Conservation (phyloP, 208 protist species). For the Trypanosoma cruzi region DNA sequence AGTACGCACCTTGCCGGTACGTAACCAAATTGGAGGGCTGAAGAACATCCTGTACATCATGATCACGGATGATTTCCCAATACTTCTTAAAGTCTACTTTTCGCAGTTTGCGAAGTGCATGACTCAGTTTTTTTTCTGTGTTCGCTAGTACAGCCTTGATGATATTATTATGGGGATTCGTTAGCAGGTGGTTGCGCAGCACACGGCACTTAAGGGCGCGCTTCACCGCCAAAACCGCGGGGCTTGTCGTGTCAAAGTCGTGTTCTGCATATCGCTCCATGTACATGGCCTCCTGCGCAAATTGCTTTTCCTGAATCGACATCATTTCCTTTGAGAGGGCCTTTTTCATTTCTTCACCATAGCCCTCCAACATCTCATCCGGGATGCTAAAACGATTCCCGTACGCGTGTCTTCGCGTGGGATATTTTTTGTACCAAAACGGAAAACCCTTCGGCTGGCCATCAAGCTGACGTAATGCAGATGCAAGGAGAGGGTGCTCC, state of each 20-base stretch:
- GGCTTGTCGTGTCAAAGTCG: slow-evolving; percentile 90
- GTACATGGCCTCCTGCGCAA: slow-evolving; percentile 90
- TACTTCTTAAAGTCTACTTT: slow-evolving; percentile 92
- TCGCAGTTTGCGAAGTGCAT: slow-evolving; percentile 79
- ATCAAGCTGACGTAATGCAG: slow-evolving; percentile 71
- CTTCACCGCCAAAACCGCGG: slow-evolving; percentile 85
- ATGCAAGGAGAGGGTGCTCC: slow-evolving; percentile 85
- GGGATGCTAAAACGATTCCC: slow-evolving; percentile 90
- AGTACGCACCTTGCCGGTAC: slow-evolving; percentile 87
- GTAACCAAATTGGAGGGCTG: slow-evolving; percentile 88
- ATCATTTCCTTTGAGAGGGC: slow-evolving; percentile 84
- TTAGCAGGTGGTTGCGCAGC: slow-evolving; percentile 89
- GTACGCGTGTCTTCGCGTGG: slow-evolving; percentile 90
- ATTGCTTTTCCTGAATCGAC: slow-evolving; percentile 88
- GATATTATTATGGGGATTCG: slow-evolving; percentile 93
- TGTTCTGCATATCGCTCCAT: slow-evolving; percentile 93
- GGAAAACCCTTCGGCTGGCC: slow-evolving; percentile 89
- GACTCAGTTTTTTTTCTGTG: slow-evolving; percentile 79
- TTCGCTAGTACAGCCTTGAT: slow-evolving; percentile 81
- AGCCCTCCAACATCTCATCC: slow-evolving; percentile 90
- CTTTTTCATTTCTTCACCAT: slow-evolving; percentile 76
- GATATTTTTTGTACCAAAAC: slow-evolving; percentile 95
- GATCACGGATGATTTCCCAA: slow-evolving; percentile 93
- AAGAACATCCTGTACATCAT: slow-evolving; percentile 90
- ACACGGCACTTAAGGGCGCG: slow-evolving; percentile 82